These are phyloP conservation scores for Pestalotiopsis sp. DNA, from an alignment of 2,329 filamentous ascomycete genomes.

Conservation along the genomic window DNA sequence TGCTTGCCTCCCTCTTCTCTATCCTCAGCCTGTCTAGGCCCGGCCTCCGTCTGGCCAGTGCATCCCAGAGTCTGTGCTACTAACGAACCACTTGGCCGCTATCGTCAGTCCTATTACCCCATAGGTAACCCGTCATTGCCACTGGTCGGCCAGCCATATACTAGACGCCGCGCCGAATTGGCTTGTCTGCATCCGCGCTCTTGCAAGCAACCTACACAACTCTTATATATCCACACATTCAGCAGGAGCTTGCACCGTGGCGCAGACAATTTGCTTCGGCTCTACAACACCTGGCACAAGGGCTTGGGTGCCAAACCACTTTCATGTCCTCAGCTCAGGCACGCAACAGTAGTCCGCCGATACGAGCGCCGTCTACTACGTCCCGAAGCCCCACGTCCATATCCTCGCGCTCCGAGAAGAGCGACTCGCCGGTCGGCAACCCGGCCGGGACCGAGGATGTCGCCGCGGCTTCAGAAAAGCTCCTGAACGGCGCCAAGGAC, in stretches of 20 bases:
- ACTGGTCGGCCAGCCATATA: neutral
- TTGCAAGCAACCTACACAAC: neutral
- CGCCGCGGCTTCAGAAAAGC: conserved; percentile 21
- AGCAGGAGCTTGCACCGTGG: neutral
- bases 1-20: neutral
- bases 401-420: conserved; percentile 20
- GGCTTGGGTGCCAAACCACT: conserved; percentile 1
- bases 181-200: neutral
- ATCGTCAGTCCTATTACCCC: neutral
- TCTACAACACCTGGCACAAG: neutral
- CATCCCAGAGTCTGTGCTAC: neutral
- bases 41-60: neutral
- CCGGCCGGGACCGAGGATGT: conserved; percentile 22
- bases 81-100: neutral
- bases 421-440: conserved; percentile 18
- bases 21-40: neutral
- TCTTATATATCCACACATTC: neutral
- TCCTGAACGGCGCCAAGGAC: conserved; percentile 53
- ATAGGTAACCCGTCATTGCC: neutral
- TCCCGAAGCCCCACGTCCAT: conserved; percentile 20
- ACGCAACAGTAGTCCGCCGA: conserved; percentile 18
- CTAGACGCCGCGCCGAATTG: neutral
- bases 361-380: conserved; percentile 22
- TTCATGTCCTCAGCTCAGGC: conserved; percentile 31
- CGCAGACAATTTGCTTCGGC: neutral